Evolutionary conservation across 1,284 basidiomycete species (phyloP).

Genomic region (Boletus sp.): DNA sequence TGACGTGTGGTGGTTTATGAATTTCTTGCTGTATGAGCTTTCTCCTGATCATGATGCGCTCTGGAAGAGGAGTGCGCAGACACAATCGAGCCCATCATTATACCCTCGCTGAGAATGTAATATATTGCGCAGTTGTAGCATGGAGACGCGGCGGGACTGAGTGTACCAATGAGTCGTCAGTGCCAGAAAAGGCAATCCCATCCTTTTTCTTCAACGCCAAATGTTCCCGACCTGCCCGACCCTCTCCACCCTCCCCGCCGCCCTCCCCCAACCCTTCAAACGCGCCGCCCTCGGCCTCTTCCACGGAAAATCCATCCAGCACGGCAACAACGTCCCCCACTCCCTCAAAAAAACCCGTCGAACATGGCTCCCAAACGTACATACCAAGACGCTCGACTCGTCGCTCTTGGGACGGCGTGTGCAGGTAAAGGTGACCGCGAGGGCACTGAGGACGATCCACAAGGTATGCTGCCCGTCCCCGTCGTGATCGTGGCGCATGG

Average conservation of each 20-base stretch:
- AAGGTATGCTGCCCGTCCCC: slow-evolving; percentile 46
- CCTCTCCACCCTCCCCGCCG: slow-evolving; percentile 27
- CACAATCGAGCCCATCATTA: too few species aligned
- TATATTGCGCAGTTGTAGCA: too few species aligned
- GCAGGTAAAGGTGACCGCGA: slow-evolving; percentile 66
- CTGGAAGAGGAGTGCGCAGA: too few species aligned
- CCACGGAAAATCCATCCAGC: slow-evolving; percentile 74
- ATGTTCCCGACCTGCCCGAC: slow-evolving; percentile 24
- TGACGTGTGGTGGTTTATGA: not conserved
- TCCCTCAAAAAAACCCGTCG: slow-evolving; percentile 90
- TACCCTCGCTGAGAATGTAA: too few species aligned
- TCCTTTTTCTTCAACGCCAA: not conserved
- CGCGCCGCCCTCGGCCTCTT: slow-evolving; percentile 73
- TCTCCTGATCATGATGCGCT: not conserved
- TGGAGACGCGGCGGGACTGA: too few species aligned
- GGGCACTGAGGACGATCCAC: slow-evolving; percentile 74
- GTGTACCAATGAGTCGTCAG: too few species aligned
- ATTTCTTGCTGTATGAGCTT: not conserved
- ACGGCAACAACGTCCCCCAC: slow-evolving; percentile 89
- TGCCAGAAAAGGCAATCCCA: not conserved
- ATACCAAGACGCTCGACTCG: slow-evolving; percentile 67
- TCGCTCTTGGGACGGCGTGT: slow-evolving; percentile 57
- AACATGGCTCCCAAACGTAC: slow-evolving; percentile 86
- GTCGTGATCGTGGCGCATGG: not conserved
- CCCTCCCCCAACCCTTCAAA: slow-evolving; percentile 66